Conservation (phyloP, 75 land plant genomes). For the Cupressus sempervirens region DNA sequence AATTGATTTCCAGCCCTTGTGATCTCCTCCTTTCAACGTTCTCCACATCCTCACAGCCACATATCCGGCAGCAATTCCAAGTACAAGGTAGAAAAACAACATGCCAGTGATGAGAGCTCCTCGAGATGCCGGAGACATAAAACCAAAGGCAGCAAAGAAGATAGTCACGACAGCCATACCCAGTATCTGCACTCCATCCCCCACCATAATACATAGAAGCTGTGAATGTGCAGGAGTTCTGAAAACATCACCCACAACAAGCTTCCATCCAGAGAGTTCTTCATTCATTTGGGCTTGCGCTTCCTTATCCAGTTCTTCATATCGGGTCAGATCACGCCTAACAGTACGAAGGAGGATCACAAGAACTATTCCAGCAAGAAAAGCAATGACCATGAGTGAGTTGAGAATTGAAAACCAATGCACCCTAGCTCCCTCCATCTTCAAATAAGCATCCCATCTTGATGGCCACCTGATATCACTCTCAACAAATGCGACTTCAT, state of each 20-base stretch:
- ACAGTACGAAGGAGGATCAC: slow-evolving; percentile 59
- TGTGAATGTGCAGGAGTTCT: slow-evolving; percentile 37
- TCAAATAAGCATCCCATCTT: slow-evolving; percentile 53
- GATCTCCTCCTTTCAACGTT: slow-evolving; percentile 43
- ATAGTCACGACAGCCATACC: slow-evolving; percentile 65
- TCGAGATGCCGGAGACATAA: slow-evolving; percentile 65
- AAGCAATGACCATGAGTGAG: slow-evolving; percentile 57
- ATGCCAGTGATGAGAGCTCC: slow-evolving; percentile 61
- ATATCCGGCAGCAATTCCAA: slow-evolving; percentile 60
- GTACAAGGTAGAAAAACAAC: slow-evolving; percentile 53
- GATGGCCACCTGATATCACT: slow-evolving; percentile 51
- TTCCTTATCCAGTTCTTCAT: slow-evolving; percentile 67
- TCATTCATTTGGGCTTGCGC: slow-evolving; percentile 66
- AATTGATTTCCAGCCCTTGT: slow-evolving; percentile 48
- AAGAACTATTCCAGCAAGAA: slow-evolving; percentile 59
- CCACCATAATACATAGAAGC: slow-evolving; percentile 56
- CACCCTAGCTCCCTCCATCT: slow-evolving; percentile 57
- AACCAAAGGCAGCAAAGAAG: slow-evolving; percentile 61
- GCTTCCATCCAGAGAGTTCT: slow-evolving; percentile 67
- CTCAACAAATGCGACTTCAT: slow-evolving; percentile 43
- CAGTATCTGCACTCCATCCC: slow-evolving; percentile 55
- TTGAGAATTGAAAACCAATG: slow-evolving; percentile 68
- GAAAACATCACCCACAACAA: slow-evolving; percentile 66
- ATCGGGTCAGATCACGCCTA: slow-evolving; percentile 49
- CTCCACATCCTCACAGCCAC: slow-evolving; percentile 56